phyloP scores from a whole-genome alignment of 345 rosid species.

The Ailanthus altissimus region DNA sequence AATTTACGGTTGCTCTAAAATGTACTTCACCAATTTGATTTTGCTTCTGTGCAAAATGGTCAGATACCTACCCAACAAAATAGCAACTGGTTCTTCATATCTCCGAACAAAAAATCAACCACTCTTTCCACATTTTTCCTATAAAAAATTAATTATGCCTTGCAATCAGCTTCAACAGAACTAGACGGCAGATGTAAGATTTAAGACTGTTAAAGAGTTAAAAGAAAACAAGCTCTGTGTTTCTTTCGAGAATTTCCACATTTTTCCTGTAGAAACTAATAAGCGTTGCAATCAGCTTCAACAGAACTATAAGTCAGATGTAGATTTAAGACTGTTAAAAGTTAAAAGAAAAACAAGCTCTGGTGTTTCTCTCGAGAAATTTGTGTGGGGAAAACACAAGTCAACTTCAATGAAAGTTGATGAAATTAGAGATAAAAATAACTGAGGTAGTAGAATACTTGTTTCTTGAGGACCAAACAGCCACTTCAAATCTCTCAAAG shows the following conservation, averaged over 20 bases:
- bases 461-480: conserved; percentile 59
- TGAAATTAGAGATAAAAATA: background rate
- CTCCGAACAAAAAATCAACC: conserved; percentile 67
- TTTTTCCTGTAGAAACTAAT: conserved; percentile 50
- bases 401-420: background rate
- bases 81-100: conserved; percentile 67
- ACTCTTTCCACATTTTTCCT: conserved; percentile 63
- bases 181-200: background rate
- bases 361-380: background rate
- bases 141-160: conserved; percentile 18
- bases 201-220: background rate
- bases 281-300: background rate
- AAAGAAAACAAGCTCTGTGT: background rate
- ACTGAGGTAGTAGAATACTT: conserved; percentile 30
- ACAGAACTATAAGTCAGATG: background rate
- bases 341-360: background rate
- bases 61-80: conserved; percentile 77
- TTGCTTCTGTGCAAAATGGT: background rate
- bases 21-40: background rate
- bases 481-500: conserved; percentile 65
- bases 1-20: background rate
- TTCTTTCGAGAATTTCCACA: conserved; percentile 33
- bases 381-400: background rate
- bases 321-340: no score
- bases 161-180: background rate